These are phyloP conservation scores for Neurospora sp. DNA, from an alignment of 2,329 filamentous ascomycete species.

Conservation along the genomic window DNA sequence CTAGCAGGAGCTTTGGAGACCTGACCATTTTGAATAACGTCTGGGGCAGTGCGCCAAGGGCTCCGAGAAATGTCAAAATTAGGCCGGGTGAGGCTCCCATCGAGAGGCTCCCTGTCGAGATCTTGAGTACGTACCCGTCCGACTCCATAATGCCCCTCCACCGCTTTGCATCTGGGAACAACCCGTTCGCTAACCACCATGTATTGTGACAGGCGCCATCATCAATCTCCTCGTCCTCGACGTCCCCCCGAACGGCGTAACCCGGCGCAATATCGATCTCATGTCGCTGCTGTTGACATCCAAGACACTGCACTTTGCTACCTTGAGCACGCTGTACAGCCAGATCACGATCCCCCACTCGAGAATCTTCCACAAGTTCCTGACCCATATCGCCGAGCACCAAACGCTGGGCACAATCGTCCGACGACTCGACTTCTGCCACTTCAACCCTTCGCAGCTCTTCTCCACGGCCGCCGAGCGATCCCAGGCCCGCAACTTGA, in stretches of 20 bases:
- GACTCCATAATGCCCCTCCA: not conserved
- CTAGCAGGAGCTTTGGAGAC: constrained; percentile 52
- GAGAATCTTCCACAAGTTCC: constrained; percentile 71
- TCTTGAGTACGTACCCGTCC: constrained; percentile 49
- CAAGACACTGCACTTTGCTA: constrained; percentile 61
- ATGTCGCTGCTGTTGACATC: constrained; percentile 69
- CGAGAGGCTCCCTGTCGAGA: constrained; percentile 59
- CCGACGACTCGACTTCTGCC: constrained; percentile 71
- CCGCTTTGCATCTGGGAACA: constrained; percentile 6
- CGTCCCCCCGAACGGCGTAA: constrained; percentile 62
- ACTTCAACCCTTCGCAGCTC: constrained; percentile 71
- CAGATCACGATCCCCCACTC: constrained; percentile 78
- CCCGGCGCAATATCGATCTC: constrained; percentile 67
- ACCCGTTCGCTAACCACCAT: constrained; percentile 3
- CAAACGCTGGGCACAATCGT: constrained; percentile 64
- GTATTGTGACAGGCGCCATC: constrained; percentile 47
- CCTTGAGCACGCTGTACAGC: constrained; percentile 64
- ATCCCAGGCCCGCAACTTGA: constrained; percentile 64
- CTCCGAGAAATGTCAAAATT: constrained; percentile 11
- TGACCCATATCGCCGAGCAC: constrained; percentile 57
- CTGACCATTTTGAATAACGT: constrained; percentile 44
- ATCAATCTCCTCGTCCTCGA: constrained; percentile 67
- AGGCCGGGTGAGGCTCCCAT: constrained; percentile 44
- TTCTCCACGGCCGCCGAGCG: constrained; percentile 69
- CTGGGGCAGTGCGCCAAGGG: constrained; percentile 35